A percentile compares a stretch with the other conserved stretches of the same genome.
Evolutionary conservation across 2,329 filamentous ascomycete species (phyloP).

Genomic region (Colletotrichum sp.): DNA sequence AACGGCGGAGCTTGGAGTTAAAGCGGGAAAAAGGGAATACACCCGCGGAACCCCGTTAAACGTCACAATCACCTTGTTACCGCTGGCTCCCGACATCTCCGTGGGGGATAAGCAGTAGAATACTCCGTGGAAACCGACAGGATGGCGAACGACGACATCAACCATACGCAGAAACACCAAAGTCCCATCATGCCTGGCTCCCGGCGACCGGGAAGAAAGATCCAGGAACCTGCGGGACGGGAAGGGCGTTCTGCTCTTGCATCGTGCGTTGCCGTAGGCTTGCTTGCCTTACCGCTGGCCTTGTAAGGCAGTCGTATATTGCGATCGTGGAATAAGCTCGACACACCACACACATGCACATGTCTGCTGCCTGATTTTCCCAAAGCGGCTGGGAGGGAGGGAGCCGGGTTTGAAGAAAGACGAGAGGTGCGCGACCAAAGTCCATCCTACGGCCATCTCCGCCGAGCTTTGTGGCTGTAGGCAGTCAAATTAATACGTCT

Average conservation of each 20-base stretch:
- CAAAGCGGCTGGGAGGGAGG: background rate
- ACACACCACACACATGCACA: background rate
- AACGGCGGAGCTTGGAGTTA: background rate
- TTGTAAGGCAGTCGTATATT: background rate
- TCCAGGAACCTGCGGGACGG: background rate
- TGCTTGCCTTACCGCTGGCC: background rate
- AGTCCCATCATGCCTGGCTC: background rate
- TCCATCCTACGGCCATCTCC: background rate
- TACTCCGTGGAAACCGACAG: background rate
- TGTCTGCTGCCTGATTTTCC: background rate
- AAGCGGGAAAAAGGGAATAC: background rate
- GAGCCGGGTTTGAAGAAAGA: background rate
- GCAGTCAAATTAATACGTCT: background rate
- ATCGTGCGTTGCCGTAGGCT: background rate
- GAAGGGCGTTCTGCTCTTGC: background rate
- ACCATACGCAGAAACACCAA: background rate
- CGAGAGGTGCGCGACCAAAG: background rate
- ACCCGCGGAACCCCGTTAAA: background rate
- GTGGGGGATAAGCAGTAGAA: background rate
- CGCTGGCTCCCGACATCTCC: background rate
- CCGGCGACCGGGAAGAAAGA: background rate
- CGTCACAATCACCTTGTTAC: background rate
- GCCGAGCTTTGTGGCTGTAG: background rate
- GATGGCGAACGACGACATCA: background rate
- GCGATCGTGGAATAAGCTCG: background rate